Base-by-base conservation (phyloP, 352 stramenopile species). In the Phytophthora melonis region DNA sequence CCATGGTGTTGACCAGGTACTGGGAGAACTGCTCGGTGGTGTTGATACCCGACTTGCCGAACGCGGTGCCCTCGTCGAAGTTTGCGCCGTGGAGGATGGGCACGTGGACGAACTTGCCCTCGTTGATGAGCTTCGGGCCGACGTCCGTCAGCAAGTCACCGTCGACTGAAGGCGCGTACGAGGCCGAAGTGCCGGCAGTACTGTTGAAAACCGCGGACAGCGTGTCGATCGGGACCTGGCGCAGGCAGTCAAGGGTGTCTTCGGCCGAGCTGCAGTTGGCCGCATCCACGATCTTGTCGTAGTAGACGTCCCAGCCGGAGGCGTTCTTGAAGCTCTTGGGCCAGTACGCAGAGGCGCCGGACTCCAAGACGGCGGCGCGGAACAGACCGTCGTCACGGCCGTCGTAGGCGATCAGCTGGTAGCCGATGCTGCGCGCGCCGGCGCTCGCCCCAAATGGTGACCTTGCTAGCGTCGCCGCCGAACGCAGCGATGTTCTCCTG, bases 401-500 rank as follows among this genome's bases (percentile, higher is more conserved):
- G 16, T 70, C 74, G 54, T 76, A 76, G 4, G 74, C 74, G 43
- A 81, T 57, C 2, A 81, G 47, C 61, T 78, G 74, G 25, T 78
- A 70, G 11, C 65, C 70, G 23, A 81, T 66, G 73, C 66, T 82
- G 45, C 27, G 80, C 27, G 78, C 84, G 14, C 92, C 93, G 1
- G 91, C 90, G 56, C 81, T 94, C 70, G 5, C 93, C 93, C 78
- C 96, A 97, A 14, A 98, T 54, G 1, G 89, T 97, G 34, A 98
- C 90, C n/a, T 82, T 75, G 55, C 79, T 72, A 5, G 89, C 73
- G 78, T 98, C 83, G 30, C 91, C 92, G 4, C 93, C 93, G 75
- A 98, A 97, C 43, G 74, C 61, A 2, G 16, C 58, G 59, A 97
- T 93, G 62, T 97, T 95, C 34, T 86, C 70, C 54, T 96, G 80